These are phyloP conservation scores for Diplotaxis tenuifolia DNA, from an alignment of 345 rosid species.

Conservation along the genomic window DNA sequence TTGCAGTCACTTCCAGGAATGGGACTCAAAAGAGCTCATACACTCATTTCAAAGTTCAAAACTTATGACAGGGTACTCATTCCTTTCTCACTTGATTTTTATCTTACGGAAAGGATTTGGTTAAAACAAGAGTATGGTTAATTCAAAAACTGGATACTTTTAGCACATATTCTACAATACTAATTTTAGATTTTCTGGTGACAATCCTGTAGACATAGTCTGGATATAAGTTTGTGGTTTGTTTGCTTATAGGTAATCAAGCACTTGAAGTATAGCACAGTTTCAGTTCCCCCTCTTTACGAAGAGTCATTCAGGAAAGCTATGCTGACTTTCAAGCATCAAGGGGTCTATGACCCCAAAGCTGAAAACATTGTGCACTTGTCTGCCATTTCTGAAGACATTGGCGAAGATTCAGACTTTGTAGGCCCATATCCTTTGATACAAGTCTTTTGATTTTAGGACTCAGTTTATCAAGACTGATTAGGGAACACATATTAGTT, in stretches of 20 bases:
- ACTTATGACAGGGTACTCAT: constrained; percentile 67
- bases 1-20: constrained; percentile 88
- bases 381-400: constrained; percentile 43
- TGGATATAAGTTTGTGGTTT: neutral
- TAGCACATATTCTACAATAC: neutral
- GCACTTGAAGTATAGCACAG: constrained; percentile 76
- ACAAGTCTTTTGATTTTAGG: constrained; percentile 10
- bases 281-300: constrained; percentile 74
- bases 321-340: constrained; percentile 82
- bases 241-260: constrained; percentile 68
- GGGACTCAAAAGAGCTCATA: constrained; percentile 94
- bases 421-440: constrained; percentile 95
- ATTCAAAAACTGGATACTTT: neutral
- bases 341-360: constrained; percentile 78
- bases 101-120: neutral
- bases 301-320: constrained; percentile 90
- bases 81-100: constrained; percentile 15
- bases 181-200: constrained; percentile 11
- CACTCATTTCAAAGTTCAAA: constrained; percentile 74
- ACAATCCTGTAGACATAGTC: neutral
- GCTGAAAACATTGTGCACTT: constrained; percentile 58
- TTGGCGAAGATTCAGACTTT: constrained; percentile 61
- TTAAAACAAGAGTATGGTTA: neutral
- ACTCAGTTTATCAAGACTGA: constrained; percentile 1
- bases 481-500: constrained; percentile 1